Evolutionary conservation across 2,329 filamentous ascomycete species (phyloP), one percentile per base, ranked within the genome.

Genomic region (Dactylonectria macrodidyma): DNA sequence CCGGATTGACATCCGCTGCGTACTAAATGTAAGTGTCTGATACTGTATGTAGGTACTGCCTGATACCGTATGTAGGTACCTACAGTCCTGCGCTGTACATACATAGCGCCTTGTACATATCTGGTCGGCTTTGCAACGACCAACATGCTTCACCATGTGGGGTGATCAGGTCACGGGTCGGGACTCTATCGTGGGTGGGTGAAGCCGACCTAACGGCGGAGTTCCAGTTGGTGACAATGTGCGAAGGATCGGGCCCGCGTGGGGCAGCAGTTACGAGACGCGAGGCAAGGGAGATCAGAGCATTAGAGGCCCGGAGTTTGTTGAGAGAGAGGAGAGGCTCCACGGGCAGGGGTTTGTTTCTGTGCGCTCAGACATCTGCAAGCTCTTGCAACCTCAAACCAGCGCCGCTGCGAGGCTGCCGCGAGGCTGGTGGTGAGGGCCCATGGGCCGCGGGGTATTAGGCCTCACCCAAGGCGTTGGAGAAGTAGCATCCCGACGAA

Each of bases 231-330:
- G 62, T 67, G 64, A 66, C 54, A 34, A 38, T 14, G 54, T 62
- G 33, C 41, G 62, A 65, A 54, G 58, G 46, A 64, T 33, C 58
- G 44, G 14, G 36, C 7, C 26, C 48, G 52, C 60, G 70, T 76
- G 66, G 67, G 66, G 74, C 70, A 66, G 36, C 71, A 75, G 62
- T 70, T 70, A 76, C 72, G 74, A 76, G 70, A 67, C 62, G 69
- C 65, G 69, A 69, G 60, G 61, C 65, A 58, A 59, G 65, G 55
- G 47, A 69, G 56, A 56, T 66, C 69, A 50, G 66, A 51, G 50
- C 38, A 41, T 60, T 57, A 55, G 61, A 60, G 61, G 55, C 51
- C 51, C 67, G 59, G 52, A 62, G 57, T 60, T 72, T 59, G 63
- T 65, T 59, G 19, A 68, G 26, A 30, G 26, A 30, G 26, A 30